Conservation (phyloP, 305 asterid genomes). For the Fraxinus albicans region DNA sequence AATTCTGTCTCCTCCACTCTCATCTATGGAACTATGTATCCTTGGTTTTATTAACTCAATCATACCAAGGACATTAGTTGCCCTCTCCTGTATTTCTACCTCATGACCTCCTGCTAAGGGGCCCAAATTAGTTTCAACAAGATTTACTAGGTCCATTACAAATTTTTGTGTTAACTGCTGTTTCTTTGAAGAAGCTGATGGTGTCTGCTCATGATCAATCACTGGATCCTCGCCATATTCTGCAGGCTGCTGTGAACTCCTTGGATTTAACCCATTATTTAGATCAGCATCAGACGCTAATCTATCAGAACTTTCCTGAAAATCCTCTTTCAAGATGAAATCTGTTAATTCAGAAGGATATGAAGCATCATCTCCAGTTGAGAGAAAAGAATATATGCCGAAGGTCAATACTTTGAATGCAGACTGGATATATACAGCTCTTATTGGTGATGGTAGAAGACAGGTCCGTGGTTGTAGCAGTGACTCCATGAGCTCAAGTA, state of each 20-base stretch:
- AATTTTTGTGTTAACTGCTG: slow-evolving; percentile 48
- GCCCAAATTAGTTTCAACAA: slow-evolving; percentile 66
- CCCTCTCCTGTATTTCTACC: slow-evolving; percentile 89
- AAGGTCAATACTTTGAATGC: slow-evolving; percentile 75
- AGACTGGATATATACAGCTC: slow-evolving; percentile 86
- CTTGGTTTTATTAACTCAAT: slow-evolving; percentile 56
- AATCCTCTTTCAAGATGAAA: slow-evolving; percentile 30
- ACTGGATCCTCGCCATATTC: slow-evolving; percentile 29
- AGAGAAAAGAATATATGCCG: slow-evolving; percentile 53
- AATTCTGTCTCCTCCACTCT: slow-evolving; percentile 38
- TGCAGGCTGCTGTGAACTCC: slow-evolving; percentile 20
- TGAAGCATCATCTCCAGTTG: slow-evolving; percentile 40
- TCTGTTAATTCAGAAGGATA: slow-evolving; percentile 31
- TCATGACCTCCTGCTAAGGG: slow-evolving; percentile 73
- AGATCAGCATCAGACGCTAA: slow-evolving; percentile 40
- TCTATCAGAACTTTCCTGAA: slow-evolving; percentile 34
- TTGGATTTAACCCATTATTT: slow-evolving; percentile 37
- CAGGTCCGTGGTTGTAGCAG: slow-evolving; percentile 80
- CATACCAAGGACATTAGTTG: slow-evolving; percentile 72
- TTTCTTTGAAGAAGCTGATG: slow-evolving; percentile 33
- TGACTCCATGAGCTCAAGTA: slow-evolving; percentile 86
- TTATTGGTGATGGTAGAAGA: slow-evolving; percentile 70
- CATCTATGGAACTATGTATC: slow-evolving; percentile 37
- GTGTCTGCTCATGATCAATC: slow-evolving; percentile 30
- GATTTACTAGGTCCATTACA: slow-evolving; percentile 51